A percentile compares a stretch with the other conserved stretches of the same genome.
Evolutionary conservation across 2,329 filamentous ascomycete genomes (phyloP).

Genomic region (Aspergillus latus): DNA sequence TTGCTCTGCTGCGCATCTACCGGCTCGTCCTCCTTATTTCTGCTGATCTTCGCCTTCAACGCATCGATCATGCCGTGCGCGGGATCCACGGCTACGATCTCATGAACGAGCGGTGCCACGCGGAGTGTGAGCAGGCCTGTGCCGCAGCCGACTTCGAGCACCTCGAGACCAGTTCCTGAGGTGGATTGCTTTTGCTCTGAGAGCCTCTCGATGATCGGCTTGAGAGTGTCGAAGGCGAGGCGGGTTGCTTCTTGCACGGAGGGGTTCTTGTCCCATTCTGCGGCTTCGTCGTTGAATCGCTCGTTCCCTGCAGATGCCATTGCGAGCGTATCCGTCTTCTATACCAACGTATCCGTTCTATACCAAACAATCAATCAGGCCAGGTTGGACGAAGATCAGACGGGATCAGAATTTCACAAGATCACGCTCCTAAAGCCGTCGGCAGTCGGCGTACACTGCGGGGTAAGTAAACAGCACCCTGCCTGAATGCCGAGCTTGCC

Average conservation of each 20-base stretch:
- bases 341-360: background rate
- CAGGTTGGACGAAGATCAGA: too few species aligned
- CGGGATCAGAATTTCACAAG: background rate
- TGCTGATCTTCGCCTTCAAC: slow-evolving; percentile 36
- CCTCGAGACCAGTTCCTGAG: slow-evolving; percentile 33
- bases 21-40: background rate
- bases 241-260: slow-evolving; percentile 49
- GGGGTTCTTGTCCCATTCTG: slow-evolving; percentile 56
- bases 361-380: too few species aligned
- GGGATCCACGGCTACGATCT: slow-evolving; percentile 55
- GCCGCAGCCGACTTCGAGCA: slow-evolving; percentile 59
- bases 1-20: slow-evolving; percentile 27
- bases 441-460: background rate
- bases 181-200: slow-evolving; percentile 19
- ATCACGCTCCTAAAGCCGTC: background rate
- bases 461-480: background rate
- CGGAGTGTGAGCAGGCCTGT: slow-evolving; percentile 56
- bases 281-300: slow-evolving; percentile 57
- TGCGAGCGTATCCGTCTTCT: background rate
- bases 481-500: background rate
- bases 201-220: slow-evolving; percentile 25
- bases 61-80: slow-evolving; percentile 57
- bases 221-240: slow-evolving; percentile 49
- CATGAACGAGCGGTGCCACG: slow-evolving; percentile 50
- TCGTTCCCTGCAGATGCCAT: slow-evolving; percentile 27